Base-by-base conservation (phyloP, 2,329 filamentous ascomycete species). In the Pseudocercospora fijiensis region DNA sequence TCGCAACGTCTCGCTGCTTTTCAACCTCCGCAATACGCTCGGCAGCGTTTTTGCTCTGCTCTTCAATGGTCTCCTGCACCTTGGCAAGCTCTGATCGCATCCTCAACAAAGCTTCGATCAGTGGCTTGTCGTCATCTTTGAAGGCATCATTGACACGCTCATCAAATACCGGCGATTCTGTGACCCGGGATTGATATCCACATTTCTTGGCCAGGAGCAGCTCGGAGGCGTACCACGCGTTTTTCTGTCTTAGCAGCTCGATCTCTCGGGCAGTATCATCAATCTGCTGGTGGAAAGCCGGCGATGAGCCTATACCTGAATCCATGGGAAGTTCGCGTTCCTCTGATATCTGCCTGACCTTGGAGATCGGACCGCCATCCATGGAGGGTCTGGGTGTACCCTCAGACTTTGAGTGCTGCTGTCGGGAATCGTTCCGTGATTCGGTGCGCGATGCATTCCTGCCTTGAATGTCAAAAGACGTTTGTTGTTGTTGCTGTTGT, bases 221-320 rank as follows among this genome's bases (percentile, higher is more conserved):
- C 78, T 99, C 95, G 0, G 94, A 97, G 7, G 92, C 92, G 77
- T 96, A 97, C 95, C 95, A 99, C 0, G 94, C 94, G 78, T 96
- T 98, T 58, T 90, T 87, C 73, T 90, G 95, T 72, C 91, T 91
- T 3, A 89, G 85, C 8, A 87, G 84, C 74, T 99, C 94, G 1
- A 99, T 83, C 75, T 99, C 95, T 75, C 95, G 94, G 13, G 91
- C 82, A 11, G 97, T 77, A 0, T 90, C 88, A 67, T 91, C 89
- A 1, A 89, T 89, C 69, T 89, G 87, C 7, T 76, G 86, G 82
- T 73, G 87, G 84, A 75, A 85, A 76, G 68, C 84, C 79, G 64
- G 90, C 84, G 65, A 88, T 80, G 75, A 87, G 78, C 73, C 89
- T 77, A 70, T 81, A 77, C 70, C 90, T 70, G 67, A 87, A 79